Evolutionary conservation across 306 rosid genomes (phyloP).

Genomic region (Quercus wislizeni): DNA sequence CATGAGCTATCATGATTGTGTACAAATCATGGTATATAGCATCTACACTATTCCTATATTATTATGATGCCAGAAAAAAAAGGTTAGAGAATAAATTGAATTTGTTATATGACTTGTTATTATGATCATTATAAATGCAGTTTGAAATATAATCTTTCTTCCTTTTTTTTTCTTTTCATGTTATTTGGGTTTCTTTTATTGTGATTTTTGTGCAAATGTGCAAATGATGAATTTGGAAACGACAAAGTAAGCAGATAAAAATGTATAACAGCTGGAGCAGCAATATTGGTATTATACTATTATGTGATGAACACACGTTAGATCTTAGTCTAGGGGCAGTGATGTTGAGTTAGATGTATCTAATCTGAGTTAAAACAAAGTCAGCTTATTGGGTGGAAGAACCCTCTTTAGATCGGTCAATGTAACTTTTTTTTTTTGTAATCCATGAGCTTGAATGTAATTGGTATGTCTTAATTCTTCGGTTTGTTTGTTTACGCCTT

Average conservation of each 20-base stretch:
- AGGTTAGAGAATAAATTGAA: no score
- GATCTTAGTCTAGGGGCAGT: not conserved
- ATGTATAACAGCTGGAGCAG: not conserved
- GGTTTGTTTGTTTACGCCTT: not conserved
- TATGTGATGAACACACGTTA: no score
- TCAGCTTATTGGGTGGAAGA: no score
- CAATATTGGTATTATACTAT: not conserved
- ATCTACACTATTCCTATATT: no score
- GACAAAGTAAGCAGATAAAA: not conserved
- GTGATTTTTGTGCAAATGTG: not conserved
- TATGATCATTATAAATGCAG: no score
- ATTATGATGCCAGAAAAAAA: no score
- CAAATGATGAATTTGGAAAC: not conserved
- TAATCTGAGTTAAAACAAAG: not conserved
- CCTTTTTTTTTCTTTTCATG: not conserved
- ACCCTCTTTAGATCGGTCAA: not conserved
- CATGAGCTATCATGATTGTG: no score
- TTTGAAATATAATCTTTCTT: no score
- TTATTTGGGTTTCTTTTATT: no score
- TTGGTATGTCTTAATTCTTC: not conserved
- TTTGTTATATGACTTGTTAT: no score
- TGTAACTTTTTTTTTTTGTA: not conserved
- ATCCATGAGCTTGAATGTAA: not conserved
- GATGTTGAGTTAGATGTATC: not conserved
- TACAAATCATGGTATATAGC: no score